phyloP scores from a whole-genome alignment of 2,329 filamentous ascomycete species.

The Ceratocystiopsis minuta region DNA sequence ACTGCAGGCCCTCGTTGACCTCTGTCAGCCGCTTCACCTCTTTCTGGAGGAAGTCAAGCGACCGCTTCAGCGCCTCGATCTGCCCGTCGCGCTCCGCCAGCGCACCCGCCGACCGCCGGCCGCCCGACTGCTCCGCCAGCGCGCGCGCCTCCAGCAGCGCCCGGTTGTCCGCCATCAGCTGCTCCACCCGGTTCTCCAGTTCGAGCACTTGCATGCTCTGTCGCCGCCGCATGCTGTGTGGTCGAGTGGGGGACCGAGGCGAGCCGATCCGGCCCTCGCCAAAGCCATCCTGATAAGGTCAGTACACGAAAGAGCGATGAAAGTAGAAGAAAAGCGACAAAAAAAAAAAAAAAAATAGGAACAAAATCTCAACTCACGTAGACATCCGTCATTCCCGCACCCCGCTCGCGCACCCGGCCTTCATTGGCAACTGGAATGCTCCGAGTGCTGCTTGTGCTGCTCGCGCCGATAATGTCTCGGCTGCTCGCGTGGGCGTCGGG shows the following conservation, averaged over 20 bases:
- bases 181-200: slow-evolving; percentile 69
- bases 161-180: slow-evolving; percentile 71
- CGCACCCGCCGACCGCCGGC: slow-evolving; percentile 47
- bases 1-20: slow-evolving; percentile 62
- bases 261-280: slow-evolving; percentile 76
- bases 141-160: slow-evolving; percentile 55
- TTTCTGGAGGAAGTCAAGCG: slow-evolving; percentile 61
- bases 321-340: neutral
- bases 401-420: slow-evolving; percentile 65
- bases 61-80: slow-evolving; percentile 64
- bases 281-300: slow-evolving; percentile 57
- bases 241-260: slow-evolving; percentile 80
- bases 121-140: slow-evolving; percentile 30
- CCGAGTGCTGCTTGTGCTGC: slow-evolving; percentile 11
- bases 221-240: slow-evolving; percentile 87
- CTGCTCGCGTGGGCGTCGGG: slow-evolving; percentile 1
- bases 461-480: slow-evolving; percentile 1
- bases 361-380: slow-evolving; percentile 53
- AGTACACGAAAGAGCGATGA: neutral
- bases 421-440: slow-evolving; percentile 64
- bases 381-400: slow-evolving; percentile 72
- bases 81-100: slow-evolving; percentile 72
- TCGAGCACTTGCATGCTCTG: slow-evolving; percentile 96
- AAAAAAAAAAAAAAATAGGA: slow-evolving; percentile 1
- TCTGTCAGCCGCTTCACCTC: slow-evolving; percentile 68